phyloP scores from a whole-genome alignment of 257 asterid species.

The Solanum microdontum region DNA sequence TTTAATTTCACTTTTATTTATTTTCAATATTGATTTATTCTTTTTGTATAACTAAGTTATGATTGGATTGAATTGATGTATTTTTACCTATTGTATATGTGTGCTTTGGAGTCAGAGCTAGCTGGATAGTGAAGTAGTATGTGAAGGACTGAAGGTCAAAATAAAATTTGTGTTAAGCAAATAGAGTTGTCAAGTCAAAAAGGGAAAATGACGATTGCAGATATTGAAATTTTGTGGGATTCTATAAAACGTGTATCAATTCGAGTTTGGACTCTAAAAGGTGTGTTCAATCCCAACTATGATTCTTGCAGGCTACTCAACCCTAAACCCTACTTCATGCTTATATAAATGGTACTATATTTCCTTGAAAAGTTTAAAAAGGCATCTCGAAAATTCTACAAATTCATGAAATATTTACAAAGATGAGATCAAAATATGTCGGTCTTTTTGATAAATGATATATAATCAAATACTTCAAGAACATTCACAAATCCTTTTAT shows the following conservation, averaged over 20 bases:
- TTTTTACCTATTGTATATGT: neutral
- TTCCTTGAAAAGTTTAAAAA: no score
- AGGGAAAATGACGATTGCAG: neutral
- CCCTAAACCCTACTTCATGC: no score
- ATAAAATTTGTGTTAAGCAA: neutral
- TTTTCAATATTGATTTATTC: neutral
- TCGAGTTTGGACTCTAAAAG: accelerated
- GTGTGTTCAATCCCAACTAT: no score
- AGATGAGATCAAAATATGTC: neutral
- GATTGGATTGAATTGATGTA: neutral
- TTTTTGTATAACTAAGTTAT: neutral
- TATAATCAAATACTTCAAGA: no score
- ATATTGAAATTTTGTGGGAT: accelerated
- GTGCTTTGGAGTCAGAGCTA: neutral
- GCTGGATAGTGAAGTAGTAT: neutral
- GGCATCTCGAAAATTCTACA: no score
- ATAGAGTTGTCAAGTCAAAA: neutral
- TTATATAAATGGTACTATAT: no score
- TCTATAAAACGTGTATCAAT: accelerated
- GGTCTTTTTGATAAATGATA: no score
- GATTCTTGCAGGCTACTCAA: no score
- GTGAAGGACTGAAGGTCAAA: neutral
- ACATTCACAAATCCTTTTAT: neutral
- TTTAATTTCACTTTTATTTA: neutral
- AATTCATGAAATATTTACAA: no score